A percentile compares a stretch with the other conserved stretches of the same genome.
These are phyloP conservation scores for Kodamaea fukazawae DNA, from an alignment of 805 yeast genomes.

Conservation along the genomic window DNA sequence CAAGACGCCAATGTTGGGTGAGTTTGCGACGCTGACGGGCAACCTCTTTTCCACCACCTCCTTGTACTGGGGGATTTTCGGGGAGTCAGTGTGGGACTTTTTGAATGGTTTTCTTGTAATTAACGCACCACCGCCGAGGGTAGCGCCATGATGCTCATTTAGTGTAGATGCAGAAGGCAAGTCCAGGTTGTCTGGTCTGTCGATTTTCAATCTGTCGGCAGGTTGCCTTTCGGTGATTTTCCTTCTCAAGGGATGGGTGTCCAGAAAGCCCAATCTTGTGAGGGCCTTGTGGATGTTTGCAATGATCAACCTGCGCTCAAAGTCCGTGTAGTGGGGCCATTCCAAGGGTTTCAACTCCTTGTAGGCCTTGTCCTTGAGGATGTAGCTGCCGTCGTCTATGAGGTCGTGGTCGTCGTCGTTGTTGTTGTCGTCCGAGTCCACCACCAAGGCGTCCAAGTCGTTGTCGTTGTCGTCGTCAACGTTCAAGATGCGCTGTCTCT, in stretches of 20 bases:
- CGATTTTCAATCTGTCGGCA: constrained; percentile 8
- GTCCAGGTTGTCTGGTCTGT: constrained; percentile 9
- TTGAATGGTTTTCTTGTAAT: constrained; percentile 8
- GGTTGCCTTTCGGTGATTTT: constrained; percentile 21
- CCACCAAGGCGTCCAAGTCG: constrained; percentile 10
- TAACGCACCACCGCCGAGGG: constrained; percentile 9
- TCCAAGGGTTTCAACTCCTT: constrained; percentile 40
- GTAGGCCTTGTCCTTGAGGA: constrained; percentile 41
- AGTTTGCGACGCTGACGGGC: constrained; percentile 5
- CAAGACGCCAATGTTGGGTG: constrained; percentile 1
- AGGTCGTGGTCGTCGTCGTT: constrained; percentile 8
- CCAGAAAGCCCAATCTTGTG: constrained; percentile 41
- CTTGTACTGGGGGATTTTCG: constrained; percentile 11
- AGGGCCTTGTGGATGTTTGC: constrained; percentile 37
- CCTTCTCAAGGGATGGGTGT: constrained; percentile 41
- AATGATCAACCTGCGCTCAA: constrained; percentile 31
- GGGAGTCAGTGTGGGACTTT: constrained; percentile 22
- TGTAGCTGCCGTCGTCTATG: constrained; percentile 12
- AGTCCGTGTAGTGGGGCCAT: constrained; percentile 30
- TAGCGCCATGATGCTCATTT: constrained; percentile 3
- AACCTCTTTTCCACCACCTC: constrained; percentile 1
- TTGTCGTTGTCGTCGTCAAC: constrained; percentile 14
- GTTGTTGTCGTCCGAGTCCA: constrained; percentile 10
- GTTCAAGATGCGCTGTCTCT: constrained; percentile 22
- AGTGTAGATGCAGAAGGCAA: constrained; percentile 4